Evolutionary conservation across 2,329 filamentous ascomycete genomes (phyloP), one percentile per base, ranked within the genome.

Genomic region (Penicillium sp.): DNA sequence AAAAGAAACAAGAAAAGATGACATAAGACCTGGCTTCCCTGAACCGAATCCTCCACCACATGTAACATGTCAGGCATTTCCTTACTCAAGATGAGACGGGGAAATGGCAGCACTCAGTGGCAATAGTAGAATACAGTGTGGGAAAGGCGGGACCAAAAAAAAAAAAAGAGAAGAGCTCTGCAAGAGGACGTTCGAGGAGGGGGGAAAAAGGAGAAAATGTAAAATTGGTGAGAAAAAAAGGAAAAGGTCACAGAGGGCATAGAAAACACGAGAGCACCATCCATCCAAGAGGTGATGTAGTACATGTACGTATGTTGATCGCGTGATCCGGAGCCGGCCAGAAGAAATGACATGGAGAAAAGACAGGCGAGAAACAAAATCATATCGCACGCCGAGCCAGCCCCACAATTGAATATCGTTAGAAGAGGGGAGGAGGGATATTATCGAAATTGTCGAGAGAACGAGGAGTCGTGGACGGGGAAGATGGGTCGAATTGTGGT

Each of bases 51-150:
- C 50, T 55, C 49, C 48, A 11, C 29, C 29, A 32, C 29, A 11
- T 32, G 29, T 51, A 53, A 48, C 46, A 59, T 60, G 54, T 52
- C 52, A 52, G 51, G 48, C 52, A 45, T 51, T 57, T 56, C 57
- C 54, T 38, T 56, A 49, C 56, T 59, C 49, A 58, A 57, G 56
- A 46, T 58, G 55, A 55, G 51, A 51, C 52, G 27, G 36, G 35
- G 54, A 48, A 46, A 8, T 3, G 4, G 3, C 45, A 49, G 25
- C 39, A 48, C 27, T 26, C 40, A 46, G 43, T 39, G 45, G 49
- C 18, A 18, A 18, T 2, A 18, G 18, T 18, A 18, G 18, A 18
- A 18, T 18, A 18, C 18, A 18, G 18, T 1, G 1, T 18, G 18
- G 18, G 18, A 18, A 18, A 18, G 18, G 18, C 18, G 18, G 18